A percentile compares a stretch with the other conserved stretches of the same genome.
These are phyloP conservation scores for Phaeolepiota aurea DNA, from an alignment of 768 basidiomycete genomes.

Conservation along the genomic window DNA sequence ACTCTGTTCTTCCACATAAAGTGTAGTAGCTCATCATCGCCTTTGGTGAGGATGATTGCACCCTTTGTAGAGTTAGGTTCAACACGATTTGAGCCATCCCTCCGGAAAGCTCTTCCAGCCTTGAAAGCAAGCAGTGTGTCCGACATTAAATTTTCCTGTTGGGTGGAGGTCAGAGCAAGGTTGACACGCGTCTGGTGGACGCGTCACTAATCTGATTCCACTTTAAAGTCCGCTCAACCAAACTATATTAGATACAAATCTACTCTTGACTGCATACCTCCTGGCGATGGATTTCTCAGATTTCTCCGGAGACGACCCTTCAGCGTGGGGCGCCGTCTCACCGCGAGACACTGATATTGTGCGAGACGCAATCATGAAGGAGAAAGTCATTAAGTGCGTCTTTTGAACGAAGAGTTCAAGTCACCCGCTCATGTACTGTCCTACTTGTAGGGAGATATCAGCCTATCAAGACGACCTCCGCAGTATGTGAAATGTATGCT, in stretches of 20 bases:
- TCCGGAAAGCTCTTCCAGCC: constrained; percentile 70
- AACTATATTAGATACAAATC: neutral
- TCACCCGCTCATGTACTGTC: constrained; percentile 1
- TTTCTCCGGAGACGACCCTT: constrained; percentile 30
- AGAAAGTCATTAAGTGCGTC: constrained; percentile 65
- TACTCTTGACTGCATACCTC: constrained; percentile 1
- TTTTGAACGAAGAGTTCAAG: neutral
- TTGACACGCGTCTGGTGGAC: constrained; percentile 33
- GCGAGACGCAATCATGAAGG: constrained; percentile 70
- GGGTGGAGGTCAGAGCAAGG: constrained; percentile 4
- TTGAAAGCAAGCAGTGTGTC: constrained; percentile 48
- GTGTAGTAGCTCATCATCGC: constrained; percentile 71
- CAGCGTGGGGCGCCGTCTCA: constrained; percentile 42
- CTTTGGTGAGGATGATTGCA: constrained; percentile 57
- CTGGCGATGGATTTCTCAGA: constrained; percentile 37
- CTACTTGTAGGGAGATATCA: constrained; percentile 53
- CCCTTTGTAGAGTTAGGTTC: constrained; percentile 67
- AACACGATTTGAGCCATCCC: constrained; percentile 58
- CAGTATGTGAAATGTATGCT: constrained; percentile 33
- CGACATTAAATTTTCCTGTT: constrained; percentile 18
- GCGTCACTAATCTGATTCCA: constrained; percentile 10
- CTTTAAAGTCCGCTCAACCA: constrained; percentile 21
- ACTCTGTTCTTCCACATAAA: constrained; percentile 75
- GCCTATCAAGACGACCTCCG: constrained; percentile 72
- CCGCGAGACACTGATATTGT: constrained; percentile 53